Evolutionary conservation across 164 flowering plant species (phyloP), one percentile per base, ranked within the genome.

Genomic region (Nymphaea thermarum): DNA sequence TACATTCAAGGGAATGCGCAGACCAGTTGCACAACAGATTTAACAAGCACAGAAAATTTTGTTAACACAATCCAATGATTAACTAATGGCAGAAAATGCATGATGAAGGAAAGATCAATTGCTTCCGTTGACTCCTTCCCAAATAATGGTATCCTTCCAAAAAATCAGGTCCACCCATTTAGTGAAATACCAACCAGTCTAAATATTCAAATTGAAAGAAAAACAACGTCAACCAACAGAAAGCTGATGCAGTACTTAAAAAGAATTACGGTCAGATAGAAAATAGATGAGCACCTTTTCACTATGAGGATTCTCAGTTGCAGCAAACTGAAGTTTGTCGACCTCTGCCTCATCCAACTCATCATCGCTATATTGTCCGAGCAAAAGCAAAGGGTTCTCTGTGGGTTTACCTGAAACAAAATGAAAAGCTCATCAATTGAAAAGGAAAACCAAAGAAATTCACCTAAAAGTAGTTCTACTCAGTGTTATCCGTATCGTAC

Each of bases 301-400:
- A 6, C 2, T 3, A 12, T 6, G 55, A 47, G 55, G 4, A 47
- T 47, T 47, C 55, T 47, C 55, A 7, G 12, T 47, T 47, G 55
- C 7, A 47, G 2, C 12, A 12, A 7, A 7, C 2, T 47, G 55
- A 47, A 47, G 70, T 25, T 44, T 74, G 65, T 75, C 68, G 68
- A 55, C 76, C 60, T 81, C 71, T 67, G 78, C 84, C 25, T 81
- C 90, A 43, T 82, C 88, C 70, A 82, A 17, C 18, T 93, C 97
- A 71, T 88, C 91, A 73, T 94, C 99, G 72, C 95, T 91, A 66
- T 94, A 94, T 71, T 94, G 99, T 67, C 90, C 98, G 72, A 94
- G 96, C 71, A 94, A 77, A 67, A 80, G 74, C 72, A 93, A 73
- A 68, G 98, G 95, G 75, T 91, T 89, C 71, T 81, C 83, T 43